Evolutionary conservation across 352 stramenopile genomes (phyloP), one percentile per base, ranked within the genome.

Genomic region (Globisporangium echinulatum): DNA sequence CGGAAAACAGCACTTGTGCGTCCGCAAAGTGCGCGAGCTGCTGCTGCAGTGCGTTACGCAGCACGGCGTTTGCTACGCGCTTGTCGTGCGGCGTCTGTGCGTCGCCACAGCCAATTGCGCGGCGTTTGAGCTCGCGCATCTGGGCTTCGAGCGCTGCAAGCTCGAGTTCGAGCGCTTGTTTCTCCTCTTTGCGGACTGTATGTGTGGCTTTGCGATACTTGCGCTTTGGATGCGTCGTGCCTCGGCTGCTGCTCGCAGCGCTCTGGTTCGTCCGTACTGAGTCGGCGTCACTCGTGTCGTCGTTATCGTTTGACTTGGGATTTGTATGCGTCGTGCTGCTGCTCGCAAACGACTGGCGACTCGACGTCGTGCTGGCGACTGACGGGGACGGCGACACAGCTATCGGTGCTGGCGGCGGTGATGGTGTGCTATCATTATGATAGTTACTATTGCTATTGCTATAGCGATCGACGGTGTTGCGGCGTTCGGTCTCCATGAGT

Each of bases 71-170:
- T 3, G 65, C 46, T 8, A 64, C 43, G 10, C n/a, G 47, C 37
- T 65, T 54, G n/a, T 65, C 42, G n/a, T 56, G 37, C 7, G n/a
- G 9, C 19, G 57, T 61, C 48, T 68, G 57, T n/a, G 11, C 17
- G 6, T 37, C 43, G 15, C 40, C 33, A 15, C 38, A 61, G 13
- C 53, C 56, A 52, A 72, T 52, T 5, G 57, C 67, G 15, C 64
- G 57, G 51, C 61, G 66, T 64, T 84, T 75, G 33, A 82, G 54
- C 48, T 65, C 56, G 58, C 72, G 60, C 10, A 84, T 62, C 14
- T 69, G 42, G 38, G 66, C 61, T 59, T 81, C 63, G 39, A 82
- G 52, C 37, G 52, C 44, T 62, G 68, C 14, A 5, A 78, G 54
- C 42, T 84, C 59, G 13, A 50, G 15, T 13, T 72, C 50, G 0